Evolutionary conservation across 1,284 basidiomycete genomes (phyloP).

Genomic region (Vanrija sp.): DNA sequence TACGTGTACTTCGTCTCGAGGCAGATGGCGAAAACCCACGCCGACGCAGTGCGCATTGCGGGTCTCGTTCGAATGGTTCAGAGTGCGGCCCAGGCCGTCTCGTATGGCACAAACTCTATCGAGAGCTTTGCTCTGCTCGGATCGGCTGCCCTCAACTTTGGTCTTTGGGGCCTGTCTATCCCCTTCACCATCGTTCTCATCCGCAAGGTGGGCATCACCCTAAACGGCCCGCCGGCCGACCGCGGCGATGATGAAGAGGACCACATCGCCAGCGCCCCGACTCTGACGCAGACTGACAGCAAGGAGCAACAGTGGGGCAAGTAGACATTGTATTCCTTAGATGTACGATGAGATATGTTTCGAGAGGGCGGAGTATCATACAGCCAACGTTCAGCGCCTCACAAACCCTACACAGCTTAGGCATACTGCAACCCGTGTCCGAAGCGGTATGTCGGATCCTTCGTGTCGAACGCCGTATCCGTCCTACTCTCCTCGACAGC

Average conservation of each 20-base stretch:
- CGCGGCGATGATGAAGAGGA: too few species aligned
- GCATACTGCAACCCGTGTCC: slow-evolving; percentile 1
- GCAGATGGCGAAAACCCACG: neutral
- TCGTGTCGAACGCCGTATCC: slow-evolving; percentile 13
- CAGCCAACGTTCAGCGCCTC: too few species aligned
- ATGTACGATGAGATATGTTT: too few species aligned
- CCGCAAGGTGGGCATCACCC: slow-evolving; percentile 3
- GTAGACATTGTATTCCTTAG: too few species aligned
- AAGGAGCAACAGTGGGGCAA: too few species aligned
- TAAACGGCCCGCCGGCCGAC: neutral
- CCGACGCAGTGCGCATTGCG: neutral
- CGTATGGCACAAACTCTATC: slow-evolving; percentile 5
- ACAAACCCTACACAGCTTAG: too few species aligned
- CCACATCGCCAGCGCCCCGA: neutral
- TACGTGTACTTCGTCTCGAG: slow-evolving; percentile 9
- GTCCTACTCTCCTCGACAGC: slow-evolving; percentile 6
- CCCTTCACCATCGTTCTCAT: slow-evolving; percentile 3
- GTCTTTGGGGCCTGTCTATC: slow-evolving; percentile 5
- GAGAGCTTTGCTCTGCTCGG: slow-evolving; percentile 1
- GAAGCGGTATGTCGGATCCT: slow-evolving; percentile 9
- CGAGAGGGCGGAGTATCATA: too few species aligned
- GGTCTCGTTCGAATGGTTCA: slow-evolving; percentile 5
- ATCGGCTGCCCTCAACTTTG: slow-evolving; percentile 9
- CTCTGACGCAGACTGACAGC: too few species aligned
- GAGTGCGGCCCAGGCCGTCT: slow-evolving; percentile 3